These are phyloP conservation scores for Gossypium schwendimanii DNA, from an alignment of 441 rosid species.

Conservation along the genomic window DNA sequence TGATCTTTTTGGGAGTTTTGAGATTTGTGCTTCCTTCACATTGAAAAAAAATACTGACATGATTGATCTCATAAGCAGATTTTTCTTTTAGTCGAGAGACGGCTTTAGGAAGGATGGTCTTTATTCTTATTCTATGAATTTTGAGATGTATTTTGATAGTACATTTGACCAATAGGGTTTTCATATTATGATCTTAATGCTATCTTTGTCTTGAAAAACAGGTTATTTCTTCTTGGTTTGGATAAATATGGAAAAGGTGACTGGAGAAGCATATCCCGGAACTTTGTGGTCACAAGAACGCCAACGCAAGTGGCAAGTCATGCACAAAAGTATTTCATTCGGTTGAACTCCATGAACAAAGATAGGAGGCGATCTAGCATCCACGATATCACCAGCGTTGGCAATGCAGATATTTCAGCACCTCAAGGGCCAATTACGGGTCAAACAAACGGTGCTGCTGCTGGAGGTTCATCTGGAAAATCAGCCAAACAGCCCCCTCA, in stretches of 20 bases:
- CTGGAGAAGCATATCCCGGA: slow-evolving; percentile 95
- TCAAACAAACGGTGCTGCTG: slow-evolving; percentile 49
- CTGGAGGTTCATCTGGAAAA: slow-evolving; percentile 55
- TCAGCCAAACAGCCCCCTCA: slow-evolving; percentile 46
- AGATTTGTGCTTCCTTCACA: neutral
- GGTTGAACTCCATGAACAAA: slow-evolving; percentile 86
- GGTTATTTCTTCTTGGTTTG: slow-evolving; percentile 93
- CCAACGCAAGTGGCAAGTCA: slow-evolving; percentile 99
- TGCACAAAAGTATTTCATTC: slow-evolving; percentile 88
- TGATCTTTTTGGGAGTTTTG: neutral
- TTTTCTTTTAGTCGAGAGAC: neutral
- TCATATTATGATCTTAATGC: neutral
- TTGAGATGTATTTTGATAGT: slow-evolving; percentile 8
- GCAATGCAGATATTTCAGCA: slow-evolving; percentile 56
- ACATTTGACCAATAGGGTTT: neutral
- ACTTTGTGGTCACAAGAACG: slow-evolving; percentile 92
- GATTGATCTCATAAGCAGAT: neutral
- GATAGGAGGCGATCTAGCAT: slow-evolving; percentile 95
- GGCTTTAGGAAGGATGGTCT: neutral
- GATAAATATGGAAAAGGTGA: slow-evolving; percentile 97
- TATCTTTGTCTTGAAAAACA: slow-evolving; percentile 24
- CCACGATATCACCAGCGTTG: slow-evolving; percentile 87
- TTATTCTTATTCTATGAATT: slow-evolving; percentile 6
- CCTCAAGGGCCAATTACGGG: slow-evolving; percentile 94
- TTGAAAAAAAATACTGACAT: neutral